phyloP scores from a whole-genome alignment of 371 early-diverging fungal genomes.

The Mortierella sp. region DNA sequence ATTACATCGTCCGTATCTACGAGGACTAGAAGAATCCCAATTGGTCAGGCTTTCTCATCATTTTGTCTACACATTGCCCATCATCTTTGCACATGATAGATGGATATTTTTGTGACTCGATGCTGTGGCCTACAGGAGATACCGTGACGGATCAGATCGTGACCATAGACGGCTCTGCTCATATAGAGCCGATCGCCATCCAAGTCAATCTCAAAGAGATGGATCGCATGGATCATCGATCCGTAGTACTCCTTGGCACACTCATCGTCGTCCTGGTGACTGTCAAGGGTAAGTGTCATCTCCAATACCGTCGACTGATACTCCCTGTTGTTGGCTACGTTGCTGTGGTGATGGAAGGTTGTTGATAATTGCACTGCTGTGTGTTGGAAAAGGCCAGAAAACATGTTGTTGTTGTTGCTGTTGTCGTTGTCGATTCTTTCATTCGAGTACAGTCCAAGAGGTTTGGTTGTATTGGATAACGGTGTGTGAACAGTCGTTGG shows the following conservation, averaged over 20 bases:
- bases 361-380: not conserved
- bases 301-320: not conserved
- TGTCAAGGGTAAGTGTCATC: not conserved
- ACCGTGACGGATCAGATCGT: constrained; percentile 7
- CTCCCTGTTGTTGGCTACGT: not conserved
- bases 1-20: constrained; percentile 4
- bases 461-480: not conserved
- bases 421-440: not conserved
- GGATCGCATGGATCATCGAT: constrained; percentile 2
- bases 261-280: not conserved
- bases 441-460: not conserved
- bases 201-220: constrained; percentile 13
- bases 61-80: not conserved
- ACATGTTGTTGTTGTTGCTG: not conserved
- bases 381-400: not conserved
- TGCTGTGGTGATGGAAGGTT: not conserved
- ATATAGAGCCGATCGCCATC: not conserved
- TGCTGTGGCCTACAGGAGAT: constrained; percentile 12
- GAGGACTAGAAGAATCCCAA: not conserved
- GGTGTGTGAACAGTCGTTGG: not conserved
- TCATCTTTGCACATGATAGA: not conserved
- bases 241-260: not conserved
- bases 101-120: too few relatives aligned
- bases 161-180: constrained; percentile 9
- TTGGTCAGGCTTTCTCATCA: not conserved